Conservation (phyloP, 805 yeast genomes). For the Candida rishiriensis region DNA sequence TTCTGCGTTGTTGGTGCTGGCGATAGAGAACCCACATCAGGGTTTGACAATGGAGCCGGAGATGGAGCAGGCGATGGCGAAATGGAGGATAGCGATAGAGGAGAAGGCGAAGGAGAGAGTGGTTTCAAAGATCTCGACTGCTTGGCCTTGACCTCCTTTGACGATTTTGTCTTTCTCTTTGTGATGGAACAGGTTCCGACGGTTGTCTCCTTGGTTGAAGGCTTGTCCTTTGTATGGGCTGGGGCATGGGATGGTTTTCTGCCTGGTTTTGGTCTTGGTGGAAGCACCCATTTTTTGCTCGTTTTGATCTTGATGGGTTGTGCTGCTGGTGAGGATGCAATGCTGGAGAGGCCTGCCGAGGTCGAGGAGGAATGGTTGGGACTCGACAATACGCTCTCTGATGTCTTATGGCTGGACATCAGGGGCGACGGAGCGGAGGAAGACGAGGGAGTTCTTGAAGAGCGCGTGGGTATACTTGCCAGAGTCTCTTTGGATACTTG, state of each 20-base stretch:
- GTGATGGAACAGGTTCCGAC: not conserved
- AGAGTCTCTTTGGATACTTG: too few relatives aligned
- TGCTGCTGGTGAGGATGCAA: constrained; percentile 1
- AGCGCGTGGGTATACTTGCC: too few relatives aligned
- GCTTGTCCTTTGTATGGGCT: constrained; percentile 3
- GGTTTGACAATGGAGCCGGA: not conserved
- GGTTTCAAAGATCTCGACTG: not conserved
- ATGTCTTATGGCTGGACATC: constrained; percentile 5
- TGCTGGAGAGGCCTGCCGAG: not conserved
- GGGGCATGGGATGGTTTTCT: constrained; percentile 40
- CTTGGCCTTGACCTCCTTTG: not conserved
- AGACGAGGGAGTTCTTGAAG: not conserved
- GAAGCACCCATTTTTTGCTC: constrained; percentile 77
- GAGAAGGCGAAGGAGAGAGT: not conserved
- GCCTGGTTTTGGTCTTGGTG: constrained; percentile 80
- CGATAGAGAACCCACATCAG: not conserved
- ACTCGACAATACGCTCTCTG: too few relatives aligned
- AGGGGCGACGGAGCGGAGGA: constrained; percentile 10
- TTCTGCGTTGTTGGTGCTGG: constrained; percentile 1
- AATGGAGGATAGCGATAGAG: not conserved
- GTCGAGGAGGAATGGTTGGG: not conserved
- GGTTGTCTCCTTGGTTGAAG: constrained; percentile 4
- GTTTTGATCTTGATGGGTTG: constrained; percentile 41
- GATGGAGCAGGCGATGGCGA: constrained; percentile 1
- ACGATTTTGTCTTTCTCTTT: constrained; percentile 1